Evolutionary conservation across 2,329 filamentous ascomycete genomes (phyloP).

Genomic region (Cladophialophora psammophila): DNA sequence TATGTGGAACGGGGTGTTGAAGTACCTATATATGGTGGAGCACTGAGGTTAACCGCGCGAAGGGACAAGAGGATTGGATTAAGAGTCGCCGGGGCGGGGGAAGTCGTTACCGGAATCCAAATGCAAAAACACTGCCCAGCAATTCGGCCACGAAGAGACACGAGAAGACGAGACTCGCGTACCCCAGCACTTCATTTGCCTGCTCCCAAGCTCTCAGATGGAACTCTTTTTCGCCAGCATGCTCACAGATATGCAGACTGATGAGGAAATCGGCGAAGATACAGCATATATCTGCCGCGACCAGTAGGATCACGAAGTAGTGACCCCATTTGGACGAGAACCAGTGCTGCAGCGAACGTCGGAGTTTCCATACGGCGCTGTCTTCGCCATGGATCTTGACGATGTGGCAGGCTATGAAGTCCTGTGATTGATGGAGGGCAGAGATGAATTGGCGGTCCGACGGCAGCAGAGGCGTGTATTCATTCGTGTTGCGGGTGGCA

Average conservation of each 20-base stretch:
- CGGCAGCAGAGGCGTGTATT: conserved; percentile 25
- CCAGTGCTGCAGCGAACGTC: conserved; percentile 44
- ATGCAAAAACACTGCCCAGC: conserved; percentile 65
- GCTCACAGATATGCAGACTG: conserved; percentile 58
- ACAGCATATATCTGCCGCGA: conserved; percentile 59
- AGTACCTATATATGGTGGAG: conserved; percentile 56
- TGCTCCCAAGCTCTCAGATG: conserved; percentile 44
- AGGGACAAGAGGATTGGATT: not conserved
- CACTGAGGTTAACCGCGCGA: not conserved
- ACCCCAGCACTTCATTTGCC: conserved; percentile 56
- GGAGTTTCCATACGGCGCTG: conserved; percentile 34
- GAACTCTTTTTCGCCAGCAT: conserved; percentile 38
- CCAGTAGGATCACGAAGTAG: conserved; percentile 58
- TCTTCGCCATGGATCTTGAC: conserved; percentile 43
- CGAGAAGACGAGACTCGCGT: conserved; percentile 66
- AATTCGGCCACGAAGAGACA: conserved; percentile 71
- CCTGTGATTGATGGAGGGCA: conserved; percentile 17
- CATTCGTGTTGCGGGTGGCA: conserved; percentile 11
- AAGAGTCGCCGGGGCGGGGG: not conserved
- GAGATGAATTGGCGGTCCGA: conserved; percentile 25
- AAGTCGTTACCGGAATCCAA: conserved; percentile 62
- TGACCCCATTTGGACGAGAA: conserved; percentile 58
- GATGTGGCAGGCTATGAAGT: conserved; percentile 31
- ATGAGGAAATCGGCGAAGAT: conserved; percentile 63
- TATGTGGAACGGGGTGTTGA: conserved; percentile 65